These are phyloP conservation scores for Pseudopithomyces chartarum DNA, from an alignment of 2,329 filamentous ascomycete genomes.

Conservation along the genomic window DNA sequence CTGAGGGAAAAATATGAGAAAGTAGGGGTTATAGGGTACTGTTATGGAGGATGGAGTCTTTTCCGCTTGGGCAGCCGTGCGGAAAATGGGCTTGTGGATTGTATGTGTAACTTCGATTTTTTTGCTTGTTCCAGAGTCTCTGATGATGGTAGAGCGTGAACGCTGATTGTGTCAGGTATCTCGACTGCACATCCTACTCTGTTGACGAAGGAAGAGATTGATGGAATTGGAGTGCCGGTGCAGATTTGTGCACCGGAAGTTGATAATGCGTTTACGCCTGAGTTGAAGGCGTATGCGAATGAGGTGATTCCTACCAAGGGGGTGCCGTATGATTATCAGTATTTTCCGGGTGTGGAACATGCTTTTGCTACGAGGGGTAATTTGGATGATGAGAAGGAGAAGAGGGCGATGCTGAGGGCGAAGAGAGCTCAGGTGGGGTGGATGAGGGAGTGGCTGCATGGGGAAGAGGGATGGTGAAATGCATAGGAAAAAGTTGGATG, in stretches of 20 bases:
- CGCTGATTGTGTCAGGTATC: constrained; percentile 7
- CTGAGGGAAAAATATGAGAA: constrained; percentile 30
- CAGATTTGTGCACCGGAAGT: constrained; percentile 27
- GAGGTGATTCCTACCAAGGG: constrained; percentile 20
- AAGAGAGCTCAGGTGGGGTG: constrained; percentile 15
- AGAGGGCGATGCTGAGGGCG: constrained; percentile 23
- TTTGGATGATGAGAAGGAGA: constrained; percentile 19
- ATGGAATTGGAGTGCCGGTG: constrained; percentile 19
- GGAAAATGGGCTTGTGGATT: constrained; percentile 21
- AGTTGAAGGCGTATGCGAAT: constrained; percentile 28
- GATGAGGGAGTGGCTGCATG: constrained; percentile 10
- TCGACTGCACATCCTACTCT: constrained; percentile 26
- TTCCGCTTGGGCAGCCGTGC: constrained; percentile 20
- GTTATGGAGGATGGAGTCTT: constrained; percentile 48
- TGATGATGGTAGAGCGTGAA: neutral
- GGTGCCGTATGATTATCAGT: constrained; percentile 24
- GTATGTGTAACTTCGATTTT: neutral
- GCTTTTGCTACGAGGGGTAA: constrained; percentile 27
- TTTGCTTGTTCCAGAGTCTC: neutral
- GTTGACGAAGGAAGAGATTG: constrained; percentile 24
- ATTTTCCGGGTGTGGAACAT: constrained; percentile 31
- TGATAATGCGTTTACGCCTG: constrained; percentile 25
- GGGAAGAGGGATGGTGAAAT: neutral
- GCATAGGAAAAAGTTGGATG: neutral
- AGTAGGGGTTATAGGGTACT: constrained; percentile 51